Percentiles rank a stretch among this genome's conserved stretches.
These are phyloP conservation scores for Colletotrichum lindemuthianum DNA, from an alignment of 2,329 filamentous ascomycete species.

Conservation along the genomic window DNA sequence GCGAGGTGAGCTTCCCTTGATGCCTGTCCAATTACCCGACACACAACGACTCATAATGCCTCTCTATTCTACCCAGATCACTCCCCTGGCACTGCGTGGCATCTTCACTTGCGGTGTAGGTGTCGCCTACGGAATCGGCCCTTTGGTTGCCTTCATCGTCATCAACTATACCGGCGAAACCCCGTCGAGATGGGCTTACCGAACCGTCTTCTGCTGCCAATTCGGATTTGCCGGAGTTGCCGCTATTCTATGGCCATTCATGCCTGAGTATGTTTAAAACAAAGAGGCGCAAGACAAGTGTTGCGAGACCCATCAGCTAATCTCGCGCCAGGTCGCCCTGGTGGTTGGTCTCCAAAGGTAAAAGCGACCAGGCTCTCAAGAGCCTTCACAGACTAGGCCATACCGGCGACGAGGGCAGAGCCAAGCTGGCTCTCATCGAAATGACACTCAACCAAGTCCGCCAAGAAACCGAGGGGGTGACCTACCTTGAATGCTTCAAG, in stretches of 20 bases:
- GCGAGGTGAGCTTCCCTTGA: conserved; percentile 40
- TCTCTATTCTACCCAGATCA: conserved; percentile 32
- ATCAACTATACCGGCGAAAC: conserved; percentile 43
- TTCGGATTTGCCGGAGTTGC: conserved; percentile 47
- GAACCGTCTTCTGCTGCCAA: conserved; percentile 46
- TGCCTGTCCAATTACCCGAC: background rate
- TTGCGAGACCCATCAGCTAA: background rate
- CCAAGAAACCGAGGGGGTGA: conserved; percentile 48
- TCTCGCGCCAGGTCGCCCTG: conserved; percentile 45
- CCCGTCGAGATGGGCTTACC: conserved; percentile 46
- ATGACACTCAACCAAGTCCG: conserved; percentile 47
- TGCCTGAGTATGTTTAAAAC: conserved; percentile 50
- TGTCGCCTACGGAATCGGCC: conserved; percentile 45
- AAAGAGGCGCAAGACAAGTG: background rate
- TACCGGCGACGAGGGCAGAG: conserved; percentile 40
- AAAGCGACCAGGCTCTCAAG: conserved; percentile 46
- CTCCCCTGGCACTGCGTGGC: conserved; percentile 43
- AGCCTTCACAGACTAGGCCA: conserved; percentile 47
- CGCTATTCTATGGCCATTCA: conserved; percentile 45
- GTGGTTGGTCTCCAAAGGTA: conserved; percentile 50
- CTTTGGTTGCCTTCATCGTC: conserved; percentile 45
- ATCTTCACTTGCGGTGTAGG: conserved; percentile 43
- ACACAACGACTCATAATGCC: background rate
- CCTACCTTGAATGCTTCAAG: conserved; percentile 53
- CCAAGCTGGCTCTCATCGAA: conserved; percentile 43